Base-by-base conservation (phyloP, 768 basidiomycete genomes). In the Phanerochaete carnosa region DNA sequence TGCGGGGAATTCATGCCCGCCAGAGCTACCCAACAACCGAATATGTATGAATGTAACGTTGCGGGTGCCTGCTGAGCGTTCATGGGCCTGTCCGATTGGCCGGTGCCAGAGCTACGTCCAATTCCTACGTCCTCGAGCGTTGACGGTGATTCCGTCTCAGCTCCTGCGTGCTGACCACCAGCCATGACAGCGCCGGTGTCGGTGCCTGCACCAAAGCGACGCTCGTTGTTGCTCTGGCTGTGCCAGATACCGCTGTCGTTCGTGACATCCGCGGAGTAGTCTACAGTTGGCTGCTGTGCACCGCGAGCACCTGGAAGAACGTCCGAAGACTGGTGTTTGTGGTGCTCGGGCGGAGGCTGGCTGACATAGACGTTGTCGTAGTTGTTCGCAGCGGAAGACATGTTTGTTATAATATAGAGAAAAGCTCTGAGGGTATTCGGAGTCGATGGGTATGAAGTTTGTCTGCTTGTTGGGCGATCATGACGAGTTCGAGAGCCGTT, bases 241-340 rank as follows among this genome's bases (percentile, higher is more conserved):
- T n/a, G 8, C 69, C 69, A 70, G 22, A 58, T 58, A 43, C 60
- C 58, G 28, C 62, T 46, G 64, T 73, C 64, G 57, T 79, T 77
- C 54, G 79, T 77, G 3, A 72, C 73, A 15, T 74, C 73, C 0
- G 77, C 66, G 55, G 65, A 71, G 70, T 81, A 83, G 65, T 81
- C 77, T 2, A 65, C 59, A 7, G 66, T 61, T 23, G 72, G 59
- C 1, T 69, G 64, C 2, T 66, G 63, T 19, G 49, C 65, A 23
- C 72, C 72, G 23, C 62, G 71, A 0, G 77, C 69, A 19, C 77
- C 77, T 8, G 83, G 82, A 33, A 84, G 79, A 28, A 77, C 77
- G 45, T 85, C 82, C 28, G 75, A 73, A n/a, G 75, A 66, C 33
- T 73, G 66, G 71, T 87, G 85, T 46, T 79, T 64, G 56, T 76